These are phyloP conservation scores for Ambrosia trifida DNA, from an alignment of 129 eudicot species.

Conservation along the genomic window DNA sequence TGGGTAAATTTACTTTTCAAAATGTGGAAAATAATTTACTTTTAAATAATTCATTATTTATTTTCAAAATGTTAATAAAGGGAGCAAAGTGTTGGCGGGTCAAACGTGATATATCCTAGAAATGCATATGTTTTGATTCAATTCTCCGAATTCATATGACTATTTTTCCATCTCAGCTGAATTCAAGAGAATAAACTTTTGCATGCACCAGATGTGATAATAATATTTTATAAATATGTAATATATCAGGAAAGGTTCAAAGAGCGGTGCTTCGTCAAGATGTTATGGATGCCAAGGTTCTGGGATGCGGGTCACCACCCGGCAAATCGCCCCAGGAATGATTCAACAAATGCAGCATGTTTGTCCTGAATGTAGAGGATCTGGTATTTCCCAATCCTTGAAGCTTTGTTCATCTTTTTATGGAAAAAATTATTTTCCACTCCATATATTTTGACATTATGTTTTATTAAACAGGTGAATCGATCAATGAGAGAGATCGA, in stretches of 20 bases:
- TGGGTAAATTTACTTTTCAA: too few species aligned
- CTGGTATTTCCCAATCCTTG: slow-evolving; percentile 41
- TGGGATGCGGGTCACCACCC: slow-evolving; percentile 55
- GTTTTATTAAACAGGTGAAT: slow-evolving; percentile 55
- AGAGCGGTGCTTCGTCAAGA: slow-evolving; percentile 57
- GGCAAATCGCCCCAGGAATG: slow-evolving; percentile 73
- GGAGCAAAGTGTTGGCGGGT: not conserved
- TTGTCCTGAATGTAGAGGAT: slow-evolving; percentile 75
- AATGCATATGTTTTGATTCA: not conserved
- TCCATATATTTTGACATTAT: not conserved
- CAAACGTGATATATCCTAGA: not conserved
- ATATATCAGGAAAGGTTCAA: slow-evolving; percentile 72
- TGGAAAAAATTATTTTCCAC: not conserved
- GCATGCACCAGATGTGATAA: not conserved
- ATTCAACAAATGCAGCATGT: slow-evolving; percentile 77
- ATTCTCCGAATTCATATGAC: not conserved
- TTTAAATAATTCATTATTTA: not conserved
- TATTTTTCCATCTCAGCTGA: not conserved
- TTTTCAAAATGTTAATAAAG: not conserved
- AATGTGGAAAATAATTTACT: too few species aligned
- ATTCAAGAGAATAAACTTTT: not conserved
- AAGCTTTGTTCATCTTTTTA: not conserved
- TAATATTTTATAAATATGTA: not conserved
- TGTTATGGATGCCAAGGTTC: slow-evolving; percentile 82
- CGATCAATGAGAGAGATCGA: slow-evolving; percentile 60